These are phyloP conservation scores for Metschnikowia sp. DNA, from an alignment of 805 yeast species.

Conservation along the genomic window DNA sequence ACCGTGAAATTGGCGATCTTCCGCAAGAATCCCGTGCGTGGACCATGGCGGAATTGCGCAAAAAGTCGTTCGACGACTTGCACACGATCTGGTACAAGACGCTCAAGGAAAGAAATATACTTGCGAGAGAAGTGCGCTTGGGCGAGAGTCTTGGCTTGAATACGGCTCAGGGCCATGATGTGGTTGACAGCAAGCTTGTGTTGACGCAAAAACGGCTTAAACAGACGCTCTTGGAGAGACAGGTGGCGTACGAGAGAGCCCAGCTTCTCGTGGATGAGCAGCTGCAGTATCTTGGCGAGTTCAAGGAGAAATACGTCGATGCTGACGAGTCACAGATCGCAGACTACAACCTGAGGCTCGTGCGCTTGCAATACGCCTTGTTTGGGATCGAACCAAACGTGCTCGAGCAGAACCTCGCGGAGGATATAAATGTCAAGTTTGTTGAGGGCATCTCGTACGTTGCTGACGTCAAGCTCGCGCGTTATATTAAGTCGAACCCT, in stretches of 20 bases:
- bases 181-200: slow-evolving; percentile 36
- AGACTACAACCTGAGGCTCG: slow-evolving; percentile 64
- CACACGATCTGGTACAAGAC: slow-evolving; percentile 90
- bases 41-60: slow-evolving; percentile 83
- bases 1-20: slow-evolving; percentile 57
- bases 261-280: slow-evolving; percentile 45
- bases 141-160: slow-evolving; percentile 31
- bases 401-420: slow-evolving; percentile 51
- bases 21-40: slow-evolving; percentile 66
- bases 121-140: slow-evolving; percentile 72
- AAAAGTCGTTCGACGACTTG: slow-evolving; percentile 87
- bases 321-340: slow-evolving; percentile 48
- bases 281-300: slow-evolving; percentile 50
- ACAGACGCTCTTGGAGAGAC: slow-evolving; percentile 84
- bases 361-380: slow-evolving; percentile 75
- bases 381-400: slow-evolving; percentile 79
- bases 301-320: slow-evolving; percentile 55
- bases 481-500: slow-evolving; percentile 26
- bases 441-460: slow-evolving; percentile 68
- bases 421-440: slow-evolving; percentile 45
- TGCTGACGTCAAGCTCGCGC: slow-evolving; percentile 62
- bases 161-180: slow-evolving; percentile 36
- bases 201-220: slow-evolving; percentile 56
- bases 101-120: slow-evolving; percentile 74
- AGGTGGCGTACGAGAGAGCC: slow-evolving; percentile 63